Conservation (phyloP, 2,329 filamentous ascomycete species). For the Stemphylium beticola region DNA sequence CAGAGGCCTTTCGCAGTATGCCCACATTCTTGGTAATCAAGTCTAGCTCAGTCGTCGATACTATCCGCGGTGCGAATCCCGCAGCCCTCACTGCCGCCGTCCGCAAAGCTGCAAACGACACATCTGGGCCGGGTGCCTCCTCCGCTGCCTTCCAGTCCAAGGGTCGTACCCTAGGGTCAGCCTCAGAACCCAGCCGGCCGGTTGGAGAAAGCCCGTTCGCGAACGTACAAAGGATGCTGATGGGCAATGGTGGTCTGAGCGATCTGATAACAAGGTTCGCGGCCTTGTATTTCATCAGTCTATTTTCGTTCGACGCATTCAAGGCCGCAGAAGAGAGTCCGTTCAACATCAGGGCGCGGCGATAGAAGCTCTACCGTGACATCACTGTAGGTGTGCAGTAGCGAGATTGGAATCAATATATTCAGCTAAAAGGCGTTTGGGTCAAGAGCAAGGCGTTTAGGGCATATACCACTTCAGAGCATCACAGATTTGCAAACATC, state of each 20-base stretch:
- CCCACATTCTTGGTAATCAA: conserved; percentile 58
- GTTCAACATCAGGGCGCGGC: conserved; percentile 48
- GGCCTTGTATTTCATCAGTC: conserved; percentile 54
- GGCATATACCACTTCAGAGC: conserved; percentile 6
- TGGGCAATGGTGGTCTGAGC: conserved; percentile 45
- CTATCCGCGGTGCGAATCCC: conserved; percentile 57
- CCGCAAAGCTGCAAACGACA: conserved; percentile 52
- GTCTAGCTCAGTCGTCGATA: conserved; percentile 52
- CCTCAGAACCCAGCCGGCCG: conserved; percentile 30
- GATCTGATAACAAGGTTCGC: conserved; percentile 53
- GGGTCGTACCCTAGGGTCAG: conserved; percentile 52
- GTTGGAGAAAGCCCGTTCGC: conserved; percentile 34
- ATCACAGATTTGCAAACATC: background rate
- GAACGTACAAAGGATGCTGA: conserved; percentile 33
- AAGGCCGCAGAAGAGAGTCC: conserved; percentile 53
- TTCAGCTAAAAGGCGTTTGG: conserved; percentile 2
- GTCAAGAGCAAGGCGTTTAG: conserved; percentile 5
- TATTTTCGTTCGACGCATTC: conserved; percentile 55
- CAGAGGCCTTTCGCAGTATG: conserved; percentile 43
- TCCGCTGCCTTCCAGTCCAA: conserved; percentile 49
- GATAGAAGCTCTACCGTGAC: conserved; percentile 1
- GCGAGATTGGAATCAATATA: background rate
- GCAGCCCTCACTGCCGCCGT: conserved; percentile 56
- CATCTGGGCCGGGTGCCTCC: conserved; percentile 44
- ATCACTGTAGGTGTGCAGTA: background rate